Conservation (phyloP, 345 rosid species). For the Conringia planisiliqua region DNA sequence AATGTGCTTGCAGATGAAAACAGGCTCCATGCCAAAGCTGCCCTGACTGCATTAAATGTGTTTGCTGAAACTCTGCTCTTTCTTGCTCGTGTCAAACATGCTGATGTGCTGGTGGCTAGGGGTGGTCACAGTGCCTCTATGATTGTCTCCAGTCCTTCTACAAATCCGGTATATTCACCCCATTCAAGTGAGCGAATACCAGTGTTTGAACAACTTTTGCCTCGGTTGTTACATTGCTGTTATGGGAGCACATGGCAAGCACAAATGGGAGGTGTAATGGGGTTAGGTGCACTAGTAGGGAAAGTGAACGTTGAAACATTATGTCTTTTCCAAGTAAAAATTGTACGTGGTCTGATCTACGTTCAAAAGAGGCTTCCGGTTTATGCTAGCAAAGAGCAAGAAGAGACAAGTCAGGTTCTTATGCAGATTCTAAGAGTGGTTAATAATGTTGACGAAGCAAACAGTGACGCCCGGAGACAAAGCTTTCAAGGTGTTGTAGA, state of each 20-base stretch:
- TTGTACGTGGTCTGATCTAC: slow-evolving; percentile 81
- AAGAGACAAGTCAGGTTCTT: slow-evolving; percentile 95
- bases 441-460: slow-evolving; percentile 91
- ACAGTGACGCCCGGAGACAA: slow-evolving; percentile 79
- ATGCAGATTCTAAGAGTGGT: slow-evolving; percentile 95
- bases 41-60: slow-evolving; percentile 67
- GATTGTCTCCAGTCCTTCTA: slow-evolving; percentile 97
- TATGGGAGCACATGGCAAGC: slow-evolving; percentile 97
- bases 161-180: slow-evolving; percentile 93
- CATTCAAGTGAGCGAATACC: slow-evolving; percentile 84
- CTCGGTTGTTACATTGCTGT: slow-evolving; percentile 95
- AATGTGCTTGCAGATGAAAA: slow-evolving; percentile 90
- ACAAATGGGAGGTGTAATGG: slow-evolving; percentile 98
- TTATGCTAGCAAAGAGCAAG: slow-evolving; percentile 93
- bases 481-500: slow-evolving; percentile 92
- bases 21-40: slow-evolving; percentile 88
- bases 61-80: slow-evolving; percentile 86
- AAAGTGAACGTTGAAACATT: slow-evolving; percentile 91
- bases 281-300: slow-evolving; percentile 92
- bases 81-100: slow-evolving; percentile 87
- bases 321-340: slow-evolving; percentile 77
- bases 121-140: slow-evolving; percentile 86
- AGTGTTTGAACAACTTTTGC: slow-evolving; percentile 95
- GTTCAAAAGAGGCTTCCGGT: slow-evolving; percentile 91
- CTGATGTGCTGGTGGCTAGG: slow-evolving; percentile 70